Evolutionary conservation across 257 asterid species (phyloP), one percentile per base, ranked within the genome.

Genomic region (Capsicum baccatum): DNA sequence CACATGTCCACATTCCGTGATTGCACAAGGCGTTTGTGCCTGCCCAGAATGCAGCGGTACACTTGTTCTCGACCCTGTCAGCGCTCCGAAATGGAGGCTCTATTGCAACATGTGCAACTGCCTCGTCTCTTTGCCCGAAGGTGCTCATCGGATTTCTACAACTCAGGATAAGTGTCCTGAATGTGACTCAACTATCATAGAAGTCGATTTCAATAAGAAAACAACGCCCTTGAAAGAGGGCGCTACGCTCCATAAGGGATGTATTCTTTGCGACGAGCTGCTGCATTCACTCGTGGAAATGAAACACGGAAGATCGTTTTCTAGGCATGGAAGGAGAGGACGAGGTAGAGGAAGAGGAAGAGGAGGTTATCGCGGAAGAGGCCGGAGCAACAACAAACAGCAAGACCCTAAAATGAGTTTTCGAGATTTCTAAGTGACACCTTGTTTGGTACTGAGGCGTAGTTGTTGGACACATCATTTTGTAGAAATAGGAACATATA

Each of bases 321-420:
- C 86, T 33, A 89, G 94, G 62, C 84, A 89, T 79, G 88, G 82
- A 3, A 88, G 92, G 79, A 85, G 94, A 79, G 97, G 98, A 55
- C 88, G 95, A 56, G 92, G 98, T 1, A 88, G 94, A 88, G 97
- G 97, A 5, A 87, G 95, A 58, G 92, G 97, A 79, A 69, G 95
- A 83, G 84, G 93, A 66, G 83, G 91, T 13, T 17, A 79, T 42
- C 67, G 91, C 3, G 88, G 94, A 56, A 84, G 96, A 82, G 93
- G 97, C 14, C 84, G 94, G 16, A 90, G 97, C 33, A 69, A 66
- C 83, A 86, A 83, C 86, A 90, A 86, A 79, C 91, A 88, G 81
- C 89, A 91, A 88, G 98, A 95, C 83, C 98, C 98, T 0, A 95
- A 92, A 85, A 93, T 95, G 98, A 95, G 98, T 89, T 95, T 95